These are phyloP conservation scores for Hypocreales sp. DNA, from an alignment of 2,329 filamentous ascomycete species.

Conservation along the genomic window DNA sequence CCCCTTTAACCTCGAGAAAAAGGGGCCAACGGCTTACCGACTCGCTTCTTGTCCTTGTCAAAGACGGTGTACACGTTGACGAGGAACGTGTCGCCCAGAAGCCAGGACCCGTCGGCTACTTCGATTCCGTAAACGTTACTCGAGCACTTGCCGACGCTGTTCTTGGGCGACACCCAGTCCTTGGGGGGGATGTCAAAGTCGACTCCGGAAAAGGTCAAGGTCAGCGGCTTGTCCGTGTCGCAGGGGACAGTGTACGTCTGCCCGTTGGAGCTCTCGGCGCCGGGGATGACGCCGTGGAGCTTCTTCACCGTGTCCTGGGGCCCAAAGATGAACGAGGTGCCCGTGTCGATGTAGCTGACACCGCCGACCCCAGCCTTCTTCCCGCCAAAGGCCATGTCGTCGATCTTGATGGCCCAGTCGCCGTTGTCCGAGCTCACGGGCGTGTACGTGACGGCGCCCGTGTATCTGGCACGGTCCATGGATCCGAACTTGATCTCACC, in stretches of 20 bases:
- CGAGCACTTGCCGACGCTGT: slow-evolving; percentile 33
- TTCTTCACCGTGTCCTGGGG: slow-evolving; percentile 49
- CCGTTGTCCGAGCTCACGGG: slow-evolving; percentile 29
- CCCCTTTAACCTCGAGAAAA: too few species aligned
- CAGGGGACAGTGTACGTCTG: slow-evolving; percentile 61
- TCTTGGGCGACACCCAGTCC: slow-evolving; percentile 49
- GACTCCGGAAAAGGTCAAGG: slow-evolving; percentile 52
- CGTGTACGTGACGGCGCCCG: slow-evolving; percentile 54
- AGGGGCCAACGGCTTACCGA: too few species aligned
- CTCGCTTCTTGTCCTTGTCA: slow-evolving; percentile 51
- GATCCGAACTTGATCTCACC: slow-evolving; percentile 68
- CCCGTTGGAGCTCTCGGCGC: slow-evolving; percentile 38
- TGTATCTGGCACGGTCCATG: slow-evolving; percentile 49
- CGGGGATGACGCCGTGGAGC: slow-evolving; percentile 53
- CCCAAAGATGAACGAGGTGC: slow-evolving; percentile 66
- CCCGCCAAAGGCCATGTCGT: slow-evolving; percentile 48
- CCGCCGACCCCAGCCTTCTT: slow-evolving; percentile 38
- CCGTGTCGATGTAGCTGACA: slow-evolving; percentile 66
- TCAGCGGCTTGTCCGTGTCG: slow-evolving; percentile 41
- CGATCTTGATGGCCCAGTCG: slow-evolving; percentile 61
- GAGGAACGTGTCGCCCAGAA: slow-evolving; percentile 74
- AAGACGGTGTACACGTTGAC: slow-evolving; percentile 86
- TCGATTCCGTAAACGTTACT: slow-evolving; percentile 64
- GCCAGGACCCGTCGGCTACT: slow-evolving; percentile 52
- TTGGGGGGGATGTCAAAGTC: slow-evolving; percentile 50